These are phyloP conservation scores for Candida sojae DNA, from an alignment of 1,139 yeast genomes.

Conservation along the genomic window DNA sequence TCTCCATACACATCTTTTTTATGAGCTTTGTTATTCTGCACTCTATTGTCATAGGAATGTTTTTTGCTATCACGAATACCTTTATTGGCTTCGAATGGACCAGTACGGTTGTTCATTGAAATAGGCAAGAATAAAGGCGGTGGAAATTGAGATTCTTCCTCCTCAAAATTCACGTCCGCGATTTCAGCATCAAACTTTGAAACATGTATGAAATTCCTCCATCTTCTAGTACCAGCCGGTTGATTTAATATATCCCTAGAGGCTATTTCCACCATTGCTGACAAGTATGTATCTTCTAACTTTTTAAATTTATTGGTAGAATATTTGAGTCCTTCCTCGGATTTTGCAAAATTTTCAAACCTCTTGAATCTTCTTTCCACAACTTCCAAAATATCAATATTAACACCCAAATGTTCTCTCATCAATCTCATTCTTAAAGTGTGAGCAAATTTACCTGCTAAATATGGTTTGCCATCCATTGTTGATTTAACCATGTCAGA, in stretches of 20 bases:
- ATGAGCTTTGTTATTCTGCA: constrained; percentile 66
- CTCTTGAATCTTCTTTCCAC: constrained; percentile 75
- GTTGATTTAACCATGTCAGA: constrained; percentile 68
- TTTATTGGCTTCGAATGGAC: constrained; percentile 67
- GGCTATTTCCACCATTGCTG: constrained; percentile 76
- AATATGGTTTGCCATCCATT: constrained; percentile 82
- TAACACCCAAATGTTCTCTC: constrained; percentile 96
- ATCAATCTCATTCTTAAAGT: constrained; percentile 84
- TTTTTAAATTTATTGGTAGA: constrained; percentile 42
- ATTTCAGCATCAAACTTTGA: constrained; percentile 19
- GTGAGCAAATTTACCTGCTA: constrained; percentile 88
- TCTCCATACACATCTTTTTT: constrained; percentile 72
- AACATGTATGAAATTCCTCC: constrained; percentile 41
- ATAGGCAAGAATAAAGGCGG: constrained; percentile 48
- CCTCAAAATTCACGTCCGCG: constrained; percentile 27
- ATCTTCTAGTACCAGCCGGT: constrained; percentile 46
- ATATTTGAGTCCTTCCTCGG: constrained; percentile 43
- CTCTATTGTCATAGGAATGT: constrained; percentile 77
- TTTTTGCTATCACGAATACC: constrained; percentile 86
- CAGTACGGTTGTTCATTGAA: constrained; percentile 86
- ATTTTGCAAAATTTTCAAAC: constrained; percentile 56
- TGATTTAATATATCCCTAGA: constrained; percentile 62
- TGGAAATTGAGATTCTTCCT: constrained; percentile 29
- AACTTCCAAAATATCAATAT: constrained; percentile 82
- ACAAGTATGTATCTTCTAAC: constrained; percentile 37